phyloP scores from a whole-genome alignment of 116 monocot genomes.

The Trichopus zeylanicus region DNA sequence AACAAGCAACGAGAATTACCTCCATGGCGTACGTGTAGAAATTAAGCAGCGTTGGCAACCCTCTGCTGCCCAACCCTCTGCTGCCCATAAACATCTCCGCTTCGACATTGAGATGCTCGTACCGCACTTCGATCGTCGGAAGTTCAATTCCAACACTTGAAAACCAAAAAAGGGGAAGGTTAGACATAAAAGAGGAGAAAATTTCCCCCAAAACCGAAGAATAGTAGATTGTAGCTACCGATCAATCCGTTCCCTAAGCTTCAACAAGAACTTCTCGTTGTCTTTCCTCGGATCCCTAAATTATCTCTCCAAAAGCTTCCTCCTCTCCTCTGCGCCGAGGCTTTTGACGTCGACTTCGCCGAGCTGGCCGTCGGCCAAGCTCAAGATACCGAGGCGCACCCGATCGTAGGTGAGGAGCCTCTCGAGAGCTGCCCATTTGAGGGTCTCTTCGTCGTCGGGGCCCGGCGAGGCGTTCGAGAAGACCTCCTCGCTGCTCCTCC shows the following conservation, averaged over 20 bases:
- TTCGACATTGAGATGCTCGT: constrained; percentile 32
- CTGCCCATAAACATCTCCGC: constrained; percentile 39
- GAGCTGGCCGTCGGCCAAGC: background rate
- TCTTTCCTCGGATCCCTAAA: constrained; percentile 55
- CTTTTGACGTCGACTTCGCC: constrained; percentile 41
- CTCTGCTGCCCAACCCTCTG: constrained; percentile 33
- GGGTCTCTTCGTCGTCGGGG: constrained; percentile 58
- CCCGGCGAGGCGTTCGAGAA: constrained; percentile 8
- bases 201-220: no score
- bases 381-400: constrained; percentile 29
- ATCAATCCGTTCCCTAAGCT: constrained; percentile 74
- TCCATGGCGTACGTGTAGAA: constrained; percentile 14
- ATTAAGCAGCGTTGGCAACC: constrained; percentile 21
- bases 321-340: constrained; percentile 37
- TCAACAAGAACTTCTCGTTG: constrained; percentile 61
- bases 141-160: constrained; percentile 66
- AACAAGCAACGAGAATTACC: no score
- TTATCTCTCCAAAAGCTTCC: constrained; percentile 43
- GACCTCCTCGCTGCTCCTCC: no score
- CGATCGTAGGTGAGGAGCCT: constrained; percentile 36
- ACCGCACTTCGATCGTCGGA: constrained; percentile 59
- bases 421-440: constrained; percentile 58
- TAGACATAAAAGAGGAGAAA: no score
- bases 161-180: no score
- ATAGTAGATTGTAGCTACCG: background rate